A percentile compares a stretch with the other conserved stretches of the same genome.
Conservation (phyloP, 495 filamentous ascomycete genomes). For the Niebla homalea region DNA sequence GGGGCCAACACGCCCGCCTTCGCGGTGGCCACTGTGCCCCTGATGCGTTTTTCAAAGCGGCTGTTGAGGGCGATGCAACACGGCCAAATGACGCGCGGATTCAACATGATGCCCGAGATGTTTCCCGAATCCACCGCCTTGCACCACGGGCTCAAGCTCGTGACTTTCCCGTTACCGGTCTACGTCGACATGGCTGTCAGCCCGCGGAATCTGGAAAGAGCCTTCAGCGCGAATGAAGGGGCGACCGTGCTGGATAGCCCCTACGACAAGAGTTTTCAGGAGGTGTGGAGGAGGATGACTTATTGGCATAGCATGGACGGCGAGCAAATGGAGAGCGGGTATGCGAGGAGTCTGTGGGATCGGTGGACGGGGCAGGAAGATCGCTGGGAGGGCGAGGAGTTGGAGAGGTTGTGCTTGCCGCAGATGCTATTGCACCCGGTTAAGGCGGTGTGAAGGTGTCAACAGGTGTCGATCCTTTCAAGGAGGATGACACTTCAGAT, state of each 20-base stretch:
- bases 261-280: neutral
- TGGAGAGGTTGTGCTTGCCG: neutral
- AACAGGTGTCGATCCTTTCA: too few species aligned
- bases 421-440: neutral
- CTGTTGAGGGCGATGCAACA: constrained; percentile 54
- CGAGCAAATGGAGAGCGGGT: neutral
- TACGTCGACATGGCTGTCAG: constrained; percentile 51
- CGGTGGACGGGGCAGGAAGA: neutral
- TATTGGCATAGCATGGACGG: neutral
- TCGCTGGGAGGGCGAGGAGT: neutral
- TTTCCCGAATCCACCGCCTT: constrained; percentile 50
- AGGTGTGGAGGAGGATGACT: neutral
- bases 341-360: neutral
- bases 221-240: constrained; percentile 45
- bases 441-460: neutral
- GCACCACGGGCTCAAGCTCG: constrained; percentile 59
- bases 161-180: constrained; percentile 56
- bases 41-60: constrained; percentile 46
- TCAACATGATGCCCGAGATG: constrained; percentile 58
- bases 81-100: constrained; percentile 44
- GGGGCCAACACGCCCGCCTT: neutral
- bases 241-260: constrained; percentile 17
- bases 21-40: constrained; percentile 7
- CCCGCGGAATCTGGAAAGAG: constrained; percentile 38
- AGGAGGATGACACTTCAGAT: too few species aligned